Evolutionary conservation across 768 basidiomycete genomes (phyloP), one percentile per base, ranked within the genome.

Genomic region (Hericium alpestre): DNA sequence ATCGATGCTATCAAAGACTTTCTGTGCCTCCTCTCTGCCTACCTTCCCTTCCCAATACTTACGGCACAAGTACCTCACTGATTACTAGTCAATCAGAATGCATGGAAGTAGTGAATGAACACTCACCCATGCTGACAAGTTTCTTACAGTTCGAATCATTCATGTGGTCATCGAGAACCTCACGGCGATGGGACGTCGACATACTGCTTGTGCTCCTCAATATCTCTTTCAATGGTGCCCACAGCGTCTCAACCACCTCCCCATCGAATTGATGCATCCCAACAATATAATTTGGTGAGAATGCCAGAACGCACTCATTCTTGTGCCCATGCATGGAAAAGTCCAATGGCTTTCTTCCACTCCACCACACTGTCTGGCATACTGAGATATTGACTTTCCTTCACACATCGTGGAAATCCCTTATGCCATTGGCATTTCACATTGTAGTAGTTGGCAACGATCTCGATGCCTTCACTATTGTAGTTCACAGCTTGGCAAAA

Each of bases 141-240:
- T 56, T 56, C 49, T 56, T 56, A 49, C 56, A 56, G 40, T 56
- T 56, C 8, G 48, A 46, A 37, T 55, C 20, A 16, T 50, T 50
- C 48, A 50, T 50, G 25, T 50, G 48, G 15, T 12, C 25, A 23
- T 50, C 48, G 20, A 50, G 16, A 10, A 23, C 23, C 15, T 50
- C 48, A 7, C 23, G 48, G 8, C 48, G 18, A 27, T 50, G 48
- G 1, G 48, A 22, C 1, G 23, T 8, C 4, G 32, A 22, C 54
- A 55, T 55, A 3, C 54, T 41, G 16, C 48, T 38, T 22, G 48
- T 56, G 55, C 55, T 56, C 13, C 38, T 10, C 16, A 48, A 38
- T 20, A 56, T 50, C 22, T 50, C 37, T 27, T 56, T 56, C 0
- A 56, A 46, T 16, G 47, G 55, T n/a, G 49, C 55, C 56, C 50